A percentile compares a stretch with the other conserved stretches of the same genome.
Evolutionary conservation across 2,329 filamentous ascomycete species (phyloP).

Genomic region (Pezicula rhizophila): DNA sequence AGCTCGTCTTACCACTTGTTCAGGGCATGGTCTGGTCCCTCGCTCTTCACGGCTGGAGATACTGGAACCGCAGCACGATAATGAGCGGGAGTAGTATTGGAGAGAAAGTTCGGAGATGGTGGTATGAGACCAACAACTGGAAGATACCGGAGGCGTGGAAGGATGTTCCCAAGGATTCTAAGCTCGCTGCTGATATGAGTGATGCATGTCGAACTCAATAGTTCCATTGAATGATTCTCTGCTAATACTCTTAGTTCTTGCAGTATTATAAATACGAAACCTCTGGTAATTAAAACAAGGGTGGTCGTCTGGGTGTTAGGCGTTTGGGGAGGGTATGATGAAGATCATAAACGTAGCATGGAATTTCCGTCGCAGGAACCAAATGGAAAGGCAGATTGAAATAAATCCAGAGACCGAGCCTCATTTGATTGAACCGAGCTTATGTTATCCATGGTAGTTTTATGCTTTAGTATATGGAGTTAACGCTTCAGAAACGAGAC

Average conservation of each 20-base stretch:
- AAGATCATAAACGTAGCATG: too few relatives aligned
- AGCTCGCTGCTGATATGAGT: slow-evolving; percentile 33
- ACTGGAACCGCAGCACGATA: slow-evolving; percentile 76
- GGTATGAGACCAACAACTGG: slow-evolving; percentile 95
- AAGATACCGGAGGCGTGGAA: slow-evolving; percentile 43
- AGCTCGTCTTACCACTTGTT: slow-evolving; percentile 79
- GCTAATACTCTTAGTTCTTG: neutral
- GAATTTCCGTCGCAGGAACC: too few relatives aligned
- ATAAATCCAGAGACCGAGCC: too few relatives aligned
- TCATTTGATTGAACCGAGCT: too few relatives aligned
- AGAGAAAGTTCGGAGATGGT: slow-evolving; percentile 78
- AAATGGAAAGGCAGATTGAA: too few relatives aligned
- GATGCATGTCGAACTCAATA: slow-evolving; percentile 30
- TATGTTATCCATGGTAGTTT: too few relatives aligned
- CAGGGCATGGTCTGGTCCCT: slow-evolving; percentile 91
- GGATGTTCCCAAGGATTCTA: slow-evolving; percentile 17
- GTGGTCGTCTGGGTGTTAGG: neutral
- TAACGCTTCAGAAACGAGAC: too few relatives aligned
- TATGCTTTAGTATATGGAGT: too few relatives aligned
- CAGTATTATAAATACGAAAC: slow-evolving; percentile 1
- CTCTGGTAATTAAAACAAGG: neutral
- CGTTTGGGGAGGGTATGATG: too few relatives aligned
- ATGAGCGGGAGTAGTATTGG: slow-evolving; percentile 73
- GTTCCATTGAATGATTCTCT: slow-evolving; percentile 1
- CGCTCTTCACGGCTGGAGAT: slow-evolving; percentile 77